phyloP scores from a whole-genome alignment of 2,329 filamentous ascomycete species.

The Lachnellula arida region DNA sequence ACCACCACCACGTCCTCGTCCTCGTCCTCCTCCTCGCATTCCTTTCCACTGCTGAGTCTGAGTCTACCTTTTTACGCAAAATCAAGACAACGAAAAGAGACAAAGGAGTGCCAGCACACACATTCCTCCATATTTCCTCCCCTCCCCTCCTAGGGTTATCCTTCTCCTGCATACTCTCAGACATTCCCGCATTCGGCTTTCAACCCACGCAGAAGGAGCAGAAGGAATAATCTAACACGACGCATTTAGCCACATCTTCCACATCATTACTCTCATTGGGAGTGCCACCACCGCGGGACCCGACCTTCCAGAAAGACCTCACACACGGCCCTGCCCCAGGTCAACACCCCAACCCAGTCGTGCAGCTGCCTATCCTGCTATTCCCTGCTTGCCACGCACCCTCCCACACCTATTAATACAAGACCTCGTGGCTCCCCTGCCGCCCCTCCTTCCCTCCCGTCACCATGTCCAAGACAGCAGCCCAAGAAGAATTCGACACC shows the following conservation, averaged over 20 bases:
- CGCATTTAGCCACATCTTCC: background rate
- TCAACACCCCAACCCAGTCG: background rate
- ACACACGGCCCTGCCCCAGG: background rate
- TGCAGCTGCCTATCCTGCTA: background rate
- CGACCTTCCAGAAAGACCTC: background rate
- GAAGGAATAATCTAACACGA: background rate
- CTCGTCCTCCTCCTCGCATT: too few relatives aligned
- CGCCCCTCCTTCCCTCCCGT: background rate
- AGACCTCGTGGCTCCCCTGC: conserved; percentile 18
- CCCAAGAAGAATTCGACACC: conserved; percentile 63
- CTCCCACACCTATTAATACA: conserved; percentile 12
- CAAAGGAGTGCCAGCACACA: too few relatives aligned
- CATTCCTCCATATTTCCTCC: too few relatives aligned
- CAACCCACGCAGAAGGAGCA: background rate
- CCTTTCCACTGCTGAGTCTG: too few relatives aligned
- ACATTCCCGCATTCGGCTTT: too few relatives aligned
- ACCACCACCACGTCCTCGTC: too few relatives aligned
- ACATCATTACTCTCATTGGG: background rate
- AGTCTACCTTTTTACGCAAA: too few relatives aligned
- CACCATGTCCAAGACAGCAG: conserved; percentile 41
- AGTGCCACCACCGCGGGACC: background rate
- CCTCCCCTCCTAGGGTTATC: too few relatives aligned
- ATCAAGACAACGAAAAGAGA: too few relatives aligned
- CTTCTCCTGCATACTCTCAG: too few relatives aligned
- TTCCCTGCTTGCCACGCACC: conserved; percentile 4